phyloP scores from a whole-genome alignment of 345 rosid genomes.

The Eucalyptus coolabah region DNA sequence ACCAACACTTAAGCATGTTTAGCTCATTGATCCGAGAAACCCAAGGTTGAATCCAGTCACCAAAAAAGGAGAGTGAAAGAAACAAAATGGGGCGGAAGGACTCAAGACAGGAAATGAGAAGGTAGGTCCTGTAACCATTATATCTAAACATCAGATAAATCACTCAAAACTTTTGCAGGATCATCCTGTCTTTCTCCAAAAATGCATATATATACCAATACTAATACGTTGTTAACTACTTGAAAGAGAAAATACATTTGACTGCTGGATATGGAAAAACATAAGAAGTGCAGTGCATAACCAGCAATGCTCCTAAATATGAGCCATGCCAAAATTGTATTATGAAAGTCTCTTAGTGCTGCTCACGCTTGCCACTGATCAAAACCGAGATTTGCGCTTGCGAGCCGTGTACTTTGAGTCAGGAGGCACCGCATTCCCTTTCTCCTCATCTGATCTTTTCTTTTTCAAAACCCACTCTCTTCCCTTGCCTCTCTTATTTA shows the following conservation, averaged over 20 bases:
- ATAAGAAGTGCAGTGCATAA: not conserved
- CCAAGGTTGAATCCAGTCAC: not conserved
- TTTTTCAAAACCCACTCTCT: constrained; percentile 74
- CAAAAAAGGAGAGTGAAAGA: not conserved
- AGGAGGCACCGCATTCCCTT: constrained; percentile 64
- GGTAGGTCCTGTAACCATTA: not conserved
- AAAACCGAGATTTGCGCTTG: constrained; percentile 73
- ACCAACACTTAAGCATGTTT: not conserved
- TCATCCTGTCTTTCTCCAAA: not conserved
- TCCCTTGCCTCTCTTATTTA: constrained; percentile 53
- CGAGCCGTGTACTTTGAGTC: constrained; percentile 78
- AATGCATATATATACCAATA: not conserved
- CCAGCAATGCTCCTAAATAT: not conserved
- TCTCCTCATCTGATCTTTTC: constrained; percentile 77
- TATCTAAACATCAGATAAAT: not conserved
- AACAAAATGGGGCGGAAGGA: not conserved
- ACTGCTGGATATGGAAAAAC: not conserved
- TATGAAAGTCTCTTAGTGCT: not conserved
- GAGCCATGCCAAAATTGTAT: not conserved
- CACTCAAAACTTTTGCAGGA: not conserved
- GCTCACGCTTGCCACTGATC: not conserved
- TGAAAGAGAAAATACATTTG: not conserved
- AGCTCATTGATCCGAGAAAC: not conserved
- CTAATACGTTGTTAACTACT: not conserved
- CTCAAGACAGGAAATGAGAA: not conserved